Base-by-base conservation (phyloP, 2,329 filamentous ascomycete genomes). In the Claviceps sp. region DNA sequence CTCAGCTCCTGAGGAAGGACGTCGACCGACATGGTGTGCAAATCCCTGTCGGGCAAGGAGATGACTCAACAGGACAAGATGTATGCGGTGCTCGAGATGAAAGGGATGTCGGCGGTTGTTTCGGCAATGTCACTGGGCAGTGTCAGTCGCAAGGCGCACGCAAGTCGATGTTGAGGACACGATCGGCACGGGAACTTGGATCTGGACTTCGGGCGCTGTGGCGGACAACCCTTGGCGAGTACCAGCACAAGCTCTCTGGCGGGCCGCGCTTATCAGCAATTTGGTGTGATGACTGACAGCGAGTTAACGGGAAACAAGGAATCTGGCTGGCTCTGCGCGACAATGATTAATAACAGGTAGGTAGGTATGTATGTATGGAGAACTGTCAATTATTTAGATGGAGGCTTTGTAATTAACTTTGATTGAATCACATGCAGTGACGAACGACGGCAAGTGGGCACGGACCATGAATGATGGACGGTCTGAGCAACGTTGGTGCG, bases 1-100 rank as follows among this genome's bases (percentile, higher is more conserved):
- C 82, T 86, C 66, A 98, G 82, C 79, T 97, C 93, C 60, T 80
- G 70, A 54, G 91, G 93, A 63, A 93, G 84, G 66, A 98, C 87
- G 63, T 95, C 87, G 73, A 98, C 85, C 62, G 91, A 94, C 93
- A 97, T 97, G 72, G 64, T 78, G 71, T 54, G 49, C 39, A 38
- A 17, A 16, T 13, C 16, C 13, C 36, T 14, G 47, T 53, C 14
- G 39, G 50, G 50, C 39, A 44, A 45, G 22, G 16, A 37, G 37
- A 11, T 11, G 38, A 13, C 14, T 47, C 40, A 34, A 36, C 13
- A 36, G 44, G 36, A 44, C n/a, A 48, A 45, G 29, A 7, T 47
- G 36, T 7, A 38, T 37, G 26, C 36, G 23, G 23, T 17, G 44
- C 26, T 22, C 26, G n/a, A 29, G 7, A 13, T 4, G 17, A 17